These are phyloP conservation scores for Xylaria curta DNA, from an alignment of 495 filamentous ascomycete species.

Conservation along the genomic window DNA sequence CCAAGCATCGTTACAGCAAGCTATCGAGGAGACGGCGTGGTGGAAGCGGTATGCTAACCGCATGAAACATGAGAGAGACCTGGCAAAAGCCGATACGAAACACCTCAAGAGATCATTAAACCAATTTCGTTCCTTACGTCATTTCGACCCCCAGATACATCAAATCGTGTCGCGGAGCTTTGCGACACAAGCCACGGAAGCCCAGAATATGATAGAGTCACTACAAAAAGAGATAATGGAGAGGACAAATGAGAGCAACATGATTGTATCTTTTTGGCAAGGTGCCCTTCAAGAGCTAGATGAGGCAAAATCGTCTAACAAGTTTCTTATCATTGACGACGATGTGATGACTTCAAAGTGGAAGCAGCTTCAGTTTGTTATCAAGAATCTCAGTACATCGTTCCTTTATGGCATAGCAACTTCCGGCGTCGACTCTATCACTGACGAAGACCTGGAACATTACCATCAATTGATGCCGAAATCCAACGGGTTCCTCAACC, in stretches of 20 bases:
- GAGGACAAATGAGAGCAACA: background rate
- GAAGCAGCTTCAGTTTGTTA: constrained; percentile 13
- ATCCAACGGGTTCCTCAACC: too few relatives aligned
- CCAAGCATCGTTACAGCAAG: background rate
- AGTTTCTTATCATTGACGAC: background rate
- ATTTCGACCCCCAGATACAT: background rate
- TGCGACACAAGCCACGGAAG: background rate
- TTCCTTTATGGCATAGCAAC: background rate
- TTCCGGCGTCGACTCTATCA: background rate
- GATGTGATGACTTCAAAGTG: constrained; percentile 6
- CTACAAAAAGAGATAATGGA: background rate
- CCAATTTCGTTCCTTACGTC: too few relatives aligned
- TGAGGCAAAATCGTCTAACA: background rate
- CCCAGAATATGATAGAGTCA: background rate
- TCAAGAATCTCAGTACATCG: background rate
- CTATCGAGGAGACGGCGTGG: background rate
- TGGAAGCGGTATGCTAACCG: background rate
- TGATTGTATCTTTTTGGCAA: background rate
- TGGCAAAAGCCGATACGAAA: background rate
- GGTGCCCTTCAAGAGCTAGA: constrained; percentile 1
- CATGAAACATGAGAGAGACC: background rate
- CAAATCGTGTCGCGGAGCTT: background rate
- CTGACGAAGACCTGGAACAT: too few relatives aligned
- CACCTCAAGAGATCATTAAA: background rate
- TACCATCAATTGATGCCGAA: background rate